Conservation (phyloP, 371 early-diverging fungal species). For the Ordospora colligata region DNA sequence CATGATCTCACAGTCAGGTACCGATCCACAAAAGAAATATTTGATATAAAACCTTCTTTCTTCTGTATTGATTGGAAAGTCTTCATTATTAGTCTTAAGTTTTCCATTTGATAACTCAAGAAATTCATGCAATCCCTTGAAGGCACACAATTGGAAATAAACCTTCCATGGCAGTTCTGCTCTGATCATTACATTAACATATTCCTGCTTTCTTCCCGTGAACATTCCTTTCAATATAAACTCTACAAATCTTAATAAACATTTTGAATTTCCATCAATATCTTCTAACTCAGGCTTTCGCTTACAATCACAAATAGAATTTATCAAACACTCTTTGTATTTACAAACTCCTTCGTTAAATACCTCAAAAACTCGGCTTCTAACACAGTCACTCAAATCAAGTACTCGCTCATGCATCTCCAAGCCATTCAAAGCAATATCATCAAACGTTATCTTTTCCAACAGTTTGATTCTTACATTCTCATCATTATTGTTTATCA, state of each 20-base stretch:
- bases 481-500: not conserved
- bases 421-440: not conserved
- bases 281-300: not conserved
- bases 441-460: not conserved
- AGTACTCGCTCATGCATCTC: not conserved
- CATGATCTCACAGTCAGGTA: not conserved
- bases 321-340: not conserved
- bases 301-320: not conserved
- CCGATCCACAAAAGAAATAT: not conserved
- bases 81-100: not conserved
- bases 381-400: not conserved
- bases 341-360: not conserved
- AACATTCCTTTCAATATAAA: not conserved
- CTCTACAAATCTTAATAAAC: not conserved
- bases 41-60: not conserved
- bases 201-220: not conserved
- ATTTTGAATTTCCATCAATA: not conserved
- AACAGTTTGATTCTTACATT: not conserved
- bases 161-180: not conserved
- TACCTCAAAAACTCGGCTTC: not conserved
- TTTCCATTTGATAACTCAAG: not conserved
- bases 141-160: not conserved
- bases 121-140: not conserved
- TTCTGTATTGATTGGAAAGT: not conserved
- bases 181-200: not conserved